Conservation (phyloP, 1,284 basidiomycete genomes). For the Rhodofomes roseus region DNA sequence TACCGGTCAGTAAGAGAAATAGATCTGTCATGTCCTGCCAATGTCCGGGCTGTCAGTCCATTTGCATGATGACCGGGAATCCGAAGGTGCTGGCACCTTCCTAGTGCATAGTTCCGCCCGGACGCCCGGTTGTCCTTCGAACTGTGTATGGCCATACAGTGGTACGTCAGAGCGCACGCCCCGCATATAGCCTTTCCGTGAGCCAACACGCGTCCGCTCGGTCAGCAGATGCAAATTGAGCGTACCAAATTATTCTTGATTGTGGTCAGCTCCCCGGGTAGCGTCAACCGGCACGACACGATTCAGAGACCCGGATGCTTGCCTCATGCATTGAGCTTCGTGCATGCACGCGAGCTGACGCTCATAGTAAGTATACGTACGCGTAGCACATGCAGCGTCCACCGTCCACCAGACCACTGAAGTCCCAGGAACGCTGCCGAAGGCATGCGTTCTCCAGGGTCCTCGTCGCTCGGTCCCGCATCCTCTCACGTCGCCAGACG, state of each 20-base stretch:
- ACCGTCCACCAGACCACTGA: not conserved
- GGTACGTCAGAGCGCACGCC: not conserved
- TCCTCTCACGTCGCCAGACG: not conserved
- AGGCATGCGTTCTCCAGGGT: not conserved
- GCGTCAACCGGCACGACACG: too few species aligned
- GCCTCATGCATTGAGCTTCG: too few species aligned
- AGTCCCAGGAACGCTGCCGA: not conserved
- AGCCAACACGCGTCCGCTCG: not conserved
- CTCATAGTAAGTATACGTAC: too few species aligned
- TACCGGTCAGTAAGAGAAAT: not conserved
- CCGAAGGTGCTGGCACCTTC: not conserved
- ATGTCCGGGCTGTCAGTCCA: not conserved
- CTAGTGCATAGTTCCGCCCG: not conserved
- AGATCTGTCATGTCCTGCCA: not conserved
- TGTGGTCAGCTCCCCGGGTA: not conserved
- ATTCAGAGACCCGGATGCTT: too few species aligned
- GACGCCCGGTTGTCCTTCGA: not conserved
- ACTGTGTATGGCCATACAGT: not conserved
- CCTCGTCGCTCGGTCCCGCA: not conserved
- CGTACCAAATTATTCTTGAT: too few species aligned
- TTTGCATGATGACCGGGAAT: not conserved
- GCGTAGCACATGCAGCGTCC: too few species aligned
- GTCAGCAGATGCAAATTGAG: not conserved
- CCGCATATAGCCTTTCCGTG: not conserved
- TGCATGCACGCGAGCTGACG: too few species aligned